A percentile compares a stretch with the other conserved stretches of the same genome.
Conservation (phyloP, 1,139 yeast species). For the Lodderomyces metapsilosis region DNA sequence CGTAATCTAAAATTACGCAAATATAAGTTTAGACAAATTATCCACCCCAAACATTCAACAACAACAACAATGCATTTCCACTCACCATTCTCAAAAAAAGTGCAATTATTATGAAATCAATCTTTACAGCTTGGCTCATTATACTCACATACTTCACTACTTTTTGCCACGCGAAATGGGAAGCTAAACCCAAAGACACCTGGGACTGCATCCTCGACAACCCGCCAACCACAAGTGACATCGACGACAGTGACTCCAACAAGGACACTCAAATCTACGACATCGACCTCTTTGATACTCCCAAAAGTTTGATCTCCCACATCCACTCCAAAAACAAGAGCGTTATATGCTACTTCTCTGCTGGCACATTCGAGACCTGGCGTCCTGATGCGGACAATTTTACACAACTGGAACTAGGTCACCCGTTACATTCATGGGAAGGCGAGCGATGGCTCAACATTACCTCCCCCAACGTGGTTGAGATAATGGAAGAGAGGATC, state of each 20-base stretch:
- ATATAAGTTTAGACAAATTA: too few species aligned
- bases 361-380: slow-evolving; percentile 25
- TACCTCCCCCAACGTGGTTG: slow-evolving; percentile 15
- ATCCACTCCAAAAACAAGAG: slow-evolving; percentile 16
- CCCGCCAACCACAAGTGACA: not conserved
- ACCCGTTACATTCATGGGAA: slow-evolving; percentile 21
- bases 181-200: not conserved
- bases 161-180: not conserved
- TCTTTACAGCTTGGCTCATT: not conserved
- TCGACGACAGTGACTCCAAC: too few species aligned
- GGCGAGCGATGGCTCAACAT: slow-evolving; percentile 23
- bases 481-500: slow-evolving; percentile 19
- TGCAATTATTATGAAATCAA: too few species aligned
- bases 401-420: slow-evolving; percentile 17
- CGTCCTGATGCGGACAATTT: slow-evolving; percentile 18
- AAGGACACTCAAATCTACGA: not conserved
- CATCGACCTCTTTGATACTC: slow-evolving; percentile 20
- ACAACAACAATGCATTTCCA: too few species aligned
- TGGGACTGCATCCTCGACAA: slow-evolving; percentile 1
- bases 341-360: slow-evolving; percentile 26
- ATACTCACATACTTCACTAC: not conserved
- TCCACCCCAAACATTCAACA: too few species aligned
- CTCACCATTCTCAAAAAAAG: too few species aligned
- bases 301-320: slow-evolving; percentile 10
- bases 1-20: too few species aligned